phyloP scores from a whole-genome alignment of 2,329 filamentous ascomycete genomes.

The Beauveria sp. region DNA sequence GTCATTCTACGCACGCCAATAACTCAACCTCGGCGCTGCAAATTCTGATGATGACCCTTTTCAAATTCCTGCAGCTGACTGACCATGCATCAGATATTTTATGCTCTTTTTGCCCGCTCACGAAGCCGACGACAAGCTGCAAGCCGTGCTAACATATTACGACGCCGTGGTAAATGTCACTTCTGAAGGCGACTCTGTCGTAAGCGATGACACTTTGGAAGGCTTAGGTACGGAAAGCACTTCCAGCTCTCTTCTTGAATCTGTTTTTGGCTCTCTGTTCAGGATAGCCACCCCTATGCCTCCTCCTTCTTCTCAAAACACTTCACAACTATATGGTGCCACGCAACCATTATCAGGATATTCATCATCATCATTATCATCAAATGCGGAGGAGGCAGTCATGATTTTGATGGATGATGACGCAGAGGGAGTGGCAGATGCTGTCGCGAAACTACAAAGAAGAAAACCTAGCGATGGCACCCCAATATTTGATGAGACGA shows the following conservation, averaged over 20 bases:
- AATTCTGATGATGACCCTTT: slow-evolving; percentile 1
- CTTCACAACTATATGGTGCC: slow-evolving; percentile 15
- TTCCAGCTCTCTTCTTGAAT: slow-evolving; percentile 51
- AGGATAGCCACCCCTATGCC: slow-evolving; percentile 51
- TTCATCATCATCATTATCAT: background rate
- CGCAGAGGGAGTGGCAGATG: background rate
- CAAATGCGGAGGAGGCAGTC: slow-evolving; percentile 13
- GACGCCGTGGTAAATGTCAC: slow-evolving; percentile 82
- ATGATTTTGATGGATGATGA: slow-evolving; percentile 12
- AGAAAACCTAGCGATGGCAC: slow-evolving; percentile 22
- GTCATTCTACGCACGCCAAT: background rate
- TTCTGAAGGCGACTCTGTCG: slow-evolving; percentile 85
- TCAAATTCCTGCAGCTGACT: slow-evolving; percentile 1
- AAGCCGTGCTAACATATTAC: slow-evolving; percentile 84
- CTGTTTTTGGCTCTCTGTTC: slow-evolving; percentile 69
- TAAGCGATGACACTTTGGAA: slow-evolving; percentile 85
- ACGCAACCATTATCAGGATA: background rate
- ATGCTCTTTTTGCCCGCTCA: slow-evolving; percentile 73
- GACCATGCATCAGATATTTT: slow-evolving; percentile 60
- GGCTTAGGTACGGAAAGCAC: slow-evolving; percentile 80
- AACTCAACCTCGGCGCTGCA: background rate
- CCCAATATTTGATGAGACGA: slow-evolving; percentile 15
- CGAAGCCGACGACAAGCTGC: slow-evolving; percentile 61
- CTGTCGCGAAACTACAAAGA: slow-evolving; percentile 1
- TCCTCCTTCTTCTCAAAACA: slow-evolving; percentile 21